Percentiles rank a stretch among this genome's conserved stretches.
These are phyloP conservation scores for Chaetomium sp. DNA, from an alignment of 2,329 filamentous ascomycete genomes.

Conservation along the genomic window DNA sequence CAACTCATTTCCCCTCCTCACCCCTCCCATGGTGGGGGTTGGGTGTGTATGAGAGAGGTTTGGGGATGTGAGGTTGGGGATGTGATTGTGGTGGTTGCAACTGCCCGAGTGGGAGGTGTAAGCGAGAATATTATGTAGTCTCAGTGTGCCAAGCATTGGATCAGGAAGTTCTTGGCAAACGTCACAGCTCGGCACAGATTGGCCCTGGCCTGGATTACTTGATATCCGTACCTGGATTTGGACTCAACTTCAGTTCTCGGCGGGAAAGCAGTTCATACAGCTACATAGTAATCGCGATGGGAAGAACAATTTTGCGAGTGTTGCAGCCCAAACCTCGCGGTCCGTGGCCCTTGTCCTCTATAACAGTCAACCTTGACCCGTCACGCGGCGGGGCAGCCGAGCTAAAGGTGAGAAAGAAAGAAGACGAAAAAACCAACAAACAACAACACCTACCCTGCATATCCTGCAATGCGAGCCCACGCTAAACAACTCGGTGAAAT, in stretches of 20 bases:
- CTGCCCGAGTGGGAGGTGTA: not conserved
- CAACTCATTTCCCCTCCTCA: too few species aligned
- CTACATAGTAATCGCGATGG: not conserved
- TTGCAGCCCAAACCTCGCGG: not conserved
- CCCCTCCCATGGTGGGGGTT: too few species aligned
- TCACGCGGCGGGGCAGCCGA: not conserved
- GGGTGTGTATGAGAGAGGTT: not conserved
- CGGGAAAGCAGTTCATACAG: not conserved
- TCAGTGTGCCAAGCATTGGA: not conserved
- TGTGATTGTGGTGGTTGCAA: not conserved
- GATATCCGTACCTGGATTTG: not conserved
- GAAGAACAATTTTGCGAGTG: not conserved
- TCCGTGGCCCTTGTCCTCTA: not conserved
- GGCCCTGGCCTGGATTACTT: too few species aligned
- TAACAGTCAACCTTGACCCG: constrained; percentile 19
- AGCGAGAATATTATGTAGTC: not conserved
- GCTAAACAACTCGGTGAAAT: not conserved
- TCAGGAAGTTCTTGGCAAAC: not conserved
- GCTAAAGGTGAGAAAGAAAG: constrained; percentile 21
- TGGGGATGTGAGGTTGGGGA: not conserved
- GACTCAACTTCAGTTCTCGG: not conserved
- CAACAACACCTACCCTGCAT: not conserved
- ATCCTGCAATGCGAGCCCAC: not conserved
- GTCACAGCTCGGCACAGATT: not conserved
- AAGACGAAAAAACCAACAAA: not conserved